Base-by-base conservation (phyloP, 2,329 filamentous ascomycete species). In the Aspergillus ibericus region DNA sequence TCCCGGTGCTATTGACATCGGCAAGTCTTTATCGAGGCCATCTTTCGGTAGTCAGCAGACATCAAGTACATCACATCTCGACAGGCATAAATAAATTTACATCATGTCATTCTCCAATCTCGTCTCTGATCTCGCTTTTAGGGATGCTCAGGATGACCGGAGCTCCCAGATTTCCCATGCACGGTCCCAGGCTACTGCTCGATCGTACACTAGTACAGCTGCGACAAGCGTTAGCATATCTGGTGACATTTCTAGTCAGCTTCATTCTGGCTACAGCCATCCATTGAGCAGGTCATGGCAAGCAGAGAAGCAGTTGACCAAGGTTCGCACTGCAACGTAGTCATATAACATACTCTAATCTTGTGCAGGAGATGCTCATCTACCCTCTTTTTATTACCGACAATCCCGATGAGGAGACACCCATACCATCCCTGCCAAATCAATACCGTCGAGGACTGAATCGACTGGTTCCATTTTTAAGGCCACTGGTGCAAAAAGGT, bases 311-410 rank as follows among this genome's bases (percentile, higher is more conserved):
- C 90, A 93, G 78, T 82, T 95, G 73, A 93, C 91, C 62, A 93
- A 93, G 86, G 90, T 91, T 66, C 57, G 81, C 69, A 56, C 40
- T 49, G 9, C 32, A 18, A 27, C 20, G n/a, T 6, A 54, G 9
- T 18, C 35, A 20, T 40, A 16, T 36, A 16, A 35, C 34, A 34
- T 44, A 59, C 27, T 49, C 50, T 59, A 42, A 44, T 20, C 47
- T 5, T 8, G 20, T 12, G 8, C 57, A 96, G 92, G 95, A 93
- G 36, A 98, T 98, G 95, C 88, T 99, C 70, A 97, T 99, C 71
- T 98, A 96, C 78, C 95, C 95, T 12, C 84, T 99, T 66, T 99
- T 99, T 81, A 86, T 99, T 65, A 96, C 95, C 70, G 95, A 99
- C 77, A 86, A 91, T 71, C 90, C 93, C 35, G 91, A 98, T 70